phyloP scores from a whole-genome alignment of 2,329 filamentous ascomycete species.

The Calycina marina region DNA sequence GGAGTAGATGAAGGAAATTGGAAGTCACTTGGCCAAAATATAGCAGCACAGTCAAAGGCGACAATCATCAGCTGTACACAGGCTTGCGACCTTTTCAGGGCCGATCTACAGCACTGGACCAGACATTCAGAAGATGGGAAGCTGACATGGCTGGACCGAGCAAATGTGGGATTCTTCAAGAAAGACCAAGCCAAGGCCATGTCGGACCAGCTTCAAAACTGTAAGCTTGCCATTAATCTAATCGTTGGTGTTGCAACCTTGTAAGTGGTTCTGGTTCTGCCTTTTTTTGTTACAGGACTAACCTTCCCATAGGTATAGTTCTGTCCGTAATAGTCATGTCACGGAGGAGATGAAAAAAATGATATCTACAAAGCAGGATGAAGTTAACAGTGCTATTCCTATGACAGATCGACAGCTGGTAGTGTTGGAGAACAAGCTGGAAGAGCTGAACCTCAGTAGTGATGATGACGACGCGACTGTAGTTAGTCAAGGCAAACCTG shows the following conservation, averaged over 20 bases:
- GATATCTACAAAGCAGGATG: conserved; percentile 19
- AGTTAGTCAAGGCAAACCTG: conserved; percentile 8
- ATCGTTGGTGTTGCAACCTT: conserved; percentile 22
- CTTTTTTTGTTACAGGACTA: conserved; percentile 8
- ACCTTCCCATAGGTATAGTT: conserved; percentile 19
- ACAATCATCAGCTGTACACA: conserved; percentile 19
- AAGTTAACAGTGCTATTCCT: conserved; percentile 18
- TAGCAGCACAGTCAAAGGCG: conserved; percentile 18
- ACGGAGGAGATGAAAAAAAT: conserved; percentile 21
- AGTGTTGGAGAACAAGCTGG: conserved; percentile 17
- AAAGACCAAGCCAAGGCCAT: conserved; percentile 22
- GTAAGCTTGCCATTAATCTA: conserved; percentile 21
- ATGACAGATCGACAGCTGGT: conserved; percentile 14
- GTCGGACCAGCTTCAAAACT: conserved; percentile 23
- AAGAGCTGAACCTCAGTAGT: conserved; percentile 16
- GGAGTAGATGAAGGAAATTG: conserved; percentile 21
- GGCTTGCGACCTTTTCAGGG: conserved; percentile 21
- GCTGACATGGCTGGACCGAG: conserved; percentile 21
- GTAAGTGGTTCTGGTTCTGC: conserved; percentile 13
- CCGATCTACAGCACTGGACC: conserved; percentile 22
- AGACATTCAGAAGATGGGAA: conserved; percentile 22
- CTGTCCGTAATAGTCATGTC: conserved; percentile 21
- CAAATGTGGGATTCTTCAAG: conserved; percentile 24
- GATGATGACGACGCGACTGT: conserved; percentile 8
- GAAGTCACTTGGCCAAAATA: conserved; percentile 18